phyloP scores from a whole-genome alignment of 805 yeast species.

The Lipomyces starkeyi region DNA sequence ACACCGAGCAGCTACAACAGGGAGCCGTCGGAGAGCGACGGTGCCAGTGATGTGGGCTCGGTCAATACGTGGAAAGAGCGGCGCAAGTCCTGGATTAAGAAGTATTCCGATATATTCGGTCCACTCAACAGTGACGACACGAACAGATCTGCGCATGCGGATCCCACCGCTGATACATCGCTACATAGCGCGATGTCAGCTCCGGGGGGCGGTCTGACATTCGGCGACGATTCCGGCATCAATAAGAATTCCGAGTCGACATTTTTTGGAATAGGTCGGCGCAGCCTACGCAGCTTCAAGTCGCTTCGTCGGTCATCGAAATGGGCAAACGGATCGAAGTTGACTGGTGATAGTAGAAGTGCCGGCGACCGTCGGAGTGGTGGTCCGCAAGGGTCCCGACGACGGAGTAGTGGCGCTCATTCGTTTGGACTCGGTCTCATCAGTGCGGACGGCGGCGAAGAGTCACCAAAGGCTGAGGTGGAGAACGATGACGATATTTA shows the following conservation, averaged over 20 bases:
- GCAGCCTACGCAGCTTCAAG: slow-evolving; percentile 15
- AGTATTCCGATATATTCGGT: slow-evolving; percentile 12
- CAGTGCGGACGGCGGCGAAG: neutral
- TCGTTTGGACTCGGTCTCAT: neutral
- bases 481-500: slow-evolving; percentile 36
- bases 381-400: slow-evolving; percentile 19
- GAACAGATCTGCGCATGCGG: neutral
- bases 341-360: neutral
- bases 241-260: neutral
- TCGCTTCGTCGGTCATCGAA: slow-evolving; percentile 13
- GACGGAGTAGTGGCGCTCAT: slow-evolving; percentile 20
- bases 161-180: neutral
- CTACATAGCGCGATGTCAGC: neutral
- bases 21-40: slow-evolving; percentile 12
- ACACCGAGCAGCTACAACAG: slow-evolving; percentile 17
- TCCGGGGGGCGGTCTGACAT: neutral
- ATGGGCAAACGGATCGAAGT: neutral
- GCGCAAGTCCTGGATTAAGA: slow-evolving; percentile 24
- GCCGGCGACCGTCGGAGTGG: neutral
- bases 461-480: neutral
- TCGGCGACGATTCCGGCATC: neutral
- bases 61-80: slow-evolving; percentile 30
- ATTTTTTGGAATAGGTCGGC: slow-evolving; percentile 13
- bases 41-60: slow-evolving; percentile 12
- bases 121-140: neutral